Conservation (phyloP, 1,284 basidiomycete genomes). For the Volvariella surrecta region DNA sequence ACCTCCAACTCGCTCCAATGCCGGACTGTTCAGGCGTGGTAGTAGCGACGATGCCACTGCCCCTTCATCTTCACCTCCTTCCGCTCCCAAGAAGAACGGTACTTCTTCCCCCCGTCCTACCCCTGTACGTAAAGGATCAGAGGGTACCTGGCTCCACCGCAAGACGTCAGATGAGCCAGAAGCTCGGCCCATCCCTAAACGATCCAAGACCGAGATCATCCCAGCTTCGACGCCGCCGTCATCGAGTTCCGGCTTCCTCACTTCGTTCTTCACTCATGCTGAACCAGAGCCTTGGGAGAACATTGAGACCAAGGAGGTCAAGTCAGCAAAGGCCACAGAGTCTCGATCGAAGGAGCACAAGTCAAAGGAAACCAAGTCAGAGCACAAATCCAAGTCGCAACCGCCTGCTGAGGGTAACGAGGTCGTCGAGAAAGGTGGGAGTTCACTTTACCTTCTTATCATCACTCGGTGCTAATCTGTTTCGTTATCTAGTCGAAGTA, state of each 20-base stretch:
- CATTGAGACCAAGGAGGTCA: too few species aligned
- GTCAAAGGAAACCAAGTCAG: slow-evolving; percentile 8
- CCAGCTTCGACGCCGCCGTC: too few species aligned
- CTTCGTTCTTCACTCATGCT: too few species aligned
- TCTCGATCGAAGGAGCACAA: slow-evolving; percentile 13
- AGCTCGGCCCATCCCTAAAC: slow-evolving; percentile 14
- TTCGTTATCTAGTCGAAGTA: slow-evolving; percentile 37
- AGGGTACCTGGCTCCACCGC: too few species aligned
- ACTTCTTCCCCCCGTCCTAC: slow-evolving; percentile 10
- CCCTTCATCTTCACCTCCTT: slow-evolving; percentile 8
- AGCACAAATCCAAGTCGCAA: neutral
- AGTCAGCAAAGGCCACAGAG: too few species aligned
- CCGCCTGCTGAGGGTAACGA: slow-evolving; percentile 9
- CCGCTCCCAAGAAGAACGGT: slow-evolving; percentile 16
- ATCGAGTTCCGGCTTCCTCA: too few species aligned
- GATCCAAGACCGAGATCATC: slow-evolving; percentile 2
- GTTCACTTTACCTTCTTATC: neutral
- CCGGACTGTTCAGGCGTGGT: slow-evolving; percentile 14
- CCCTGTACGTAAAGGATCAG: too few species aligned
- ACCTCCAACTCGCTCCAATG: slow-evolving; percentile 14
- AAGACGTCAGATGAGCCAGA: slow-evolving; percentile 8
- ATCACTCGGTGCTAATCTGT: slow-evolving; percentile 2
- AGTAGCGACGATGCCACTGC: slow-evolving; percentile 3
- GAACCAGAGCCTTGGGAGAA: too few species aligned
- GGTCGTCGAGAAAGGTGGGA: neutral